Base-by-base conservation (phyloP, 129 eudicot species). In the Flaveria ramosissima region DNA sequence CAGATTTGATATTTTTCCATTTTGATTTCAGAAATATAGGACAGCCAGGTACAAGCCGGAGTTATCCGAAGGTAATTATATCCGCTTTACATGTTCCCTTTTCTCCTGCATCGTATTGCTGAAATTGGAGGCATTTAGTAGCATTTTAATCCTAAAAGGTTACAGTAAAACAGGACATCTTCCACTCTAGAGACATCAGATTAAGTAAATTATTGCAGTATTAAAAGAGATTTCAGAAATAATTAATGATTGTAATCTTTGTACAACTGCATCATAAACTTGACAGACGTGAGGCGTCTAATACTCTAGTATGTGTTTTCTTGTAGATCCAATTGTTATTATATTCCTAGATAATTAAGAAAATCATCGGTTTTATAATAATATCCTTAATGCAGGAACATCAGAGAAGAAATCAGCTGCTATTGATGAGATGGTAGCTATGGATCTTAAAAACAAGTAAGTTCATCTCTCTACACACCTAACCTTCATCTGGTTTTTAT, bases 1-100 rank as follows among this genome's bases (percentile, higher is more conserved):
- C 30, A 9, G 45, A 23, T 61, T 61, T 79, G 24, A 72, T 55
- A 64, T 52, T 75, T 45, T 64, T 47, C 13, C 53, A 76, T 56
- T 52, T 46, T 41, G 72, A 71, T 88, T 84, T 78, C 96, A 92
- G 98, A 92, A 92, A 82, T 92, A 92, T 60, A 86, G 98, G 74
- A 92, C 98, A 43, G 98, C 96, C 52, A 84, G 96, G 80, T 90
- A 84, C 86, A 92, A 88, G 84, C 98, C 98, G 42, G 98, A 92
- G 57, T 27, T 88, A 75, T 84, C 96, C 23, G 98, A 89, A 90
- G 96, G 98, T 93, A 88, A 65, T 62, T 65, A 15, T 51, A 17
- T 14, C 8, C n/a, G 6, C 24, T 42, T 51, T 7, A 1, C 15
- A 32, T 20, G 59, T 21, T 3, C 23, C 23, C 32, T 59, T 59